A percentile compares a stretch with the other conserved stretches of the same genome.
These are phyloP conservation scores for Sechiopsis laciniata DNA, from an alignment of 306 rosid genomes.

Conservation along the genomic window DNA sequence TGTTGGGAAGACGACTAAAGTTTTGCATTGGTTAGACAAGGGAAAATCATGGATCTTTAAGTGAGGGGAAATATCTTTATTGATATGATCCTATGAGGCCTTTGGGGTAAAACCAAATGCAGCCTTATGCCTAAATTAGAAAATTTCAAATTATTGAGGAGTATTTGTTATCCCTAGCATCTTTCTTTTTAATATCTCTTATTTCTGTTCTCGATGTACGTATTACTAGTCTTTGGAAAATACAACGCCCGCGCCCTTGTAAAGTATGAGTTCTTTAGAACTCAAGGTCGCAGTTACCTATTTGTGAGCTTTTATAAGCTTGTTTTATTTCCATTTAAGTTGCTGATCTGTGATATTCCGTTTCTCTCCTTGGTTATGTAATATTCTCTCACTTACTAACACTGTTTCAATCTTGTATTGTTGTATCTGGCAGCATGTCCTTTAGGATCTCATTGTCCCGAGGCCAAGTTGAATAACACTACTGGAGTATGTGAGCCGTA, in stretches of 20 bases:
- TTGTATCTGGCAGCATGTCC: slow-evolving; percentile 73
- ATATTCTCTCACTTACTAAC: slow-evolving; percentile 29
- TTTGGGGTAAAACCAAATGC: no score
- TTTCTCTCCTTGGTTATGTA: slow-evolving; percentile 14
- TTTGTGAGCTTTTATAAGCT: neutral
- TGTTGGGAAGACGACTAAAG: neutral
- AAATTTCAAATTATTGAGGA: no score
- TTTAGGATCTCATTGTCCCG: slow-evolving; percentile 83
- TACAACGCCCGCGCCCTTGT: neutral
- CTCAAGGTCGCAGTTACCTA: no score
- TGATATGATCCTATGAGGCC: no score
- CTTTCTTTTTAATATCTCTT: neutral
- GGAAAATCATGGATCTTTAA: no score
- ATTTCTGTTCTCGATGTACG: no score
- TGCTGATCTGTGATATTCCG: neutral
- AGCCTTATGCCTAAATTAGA: no score
- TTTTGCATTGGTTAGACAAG: no score
- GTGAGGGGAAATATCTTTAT: no score
- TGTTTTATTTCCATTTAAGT: slow-evolving; percentile 16
- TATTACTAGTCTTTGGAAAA: neutral
- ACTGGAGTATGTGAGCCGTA: slow-evolving; percentile 94
- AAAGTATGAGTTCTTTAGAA: no score
- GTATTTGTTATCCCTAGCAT: no score
- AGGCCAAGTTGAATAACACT: slow-evolving; percentile 59
- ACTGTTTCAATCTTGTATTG: slow-evolving; percentile 24